These are phyloP conservation scores for Tricharina praecox DNA, from an alignment of 495 filamentous ascomycete species.

Conservation along the genomic window DNA sequence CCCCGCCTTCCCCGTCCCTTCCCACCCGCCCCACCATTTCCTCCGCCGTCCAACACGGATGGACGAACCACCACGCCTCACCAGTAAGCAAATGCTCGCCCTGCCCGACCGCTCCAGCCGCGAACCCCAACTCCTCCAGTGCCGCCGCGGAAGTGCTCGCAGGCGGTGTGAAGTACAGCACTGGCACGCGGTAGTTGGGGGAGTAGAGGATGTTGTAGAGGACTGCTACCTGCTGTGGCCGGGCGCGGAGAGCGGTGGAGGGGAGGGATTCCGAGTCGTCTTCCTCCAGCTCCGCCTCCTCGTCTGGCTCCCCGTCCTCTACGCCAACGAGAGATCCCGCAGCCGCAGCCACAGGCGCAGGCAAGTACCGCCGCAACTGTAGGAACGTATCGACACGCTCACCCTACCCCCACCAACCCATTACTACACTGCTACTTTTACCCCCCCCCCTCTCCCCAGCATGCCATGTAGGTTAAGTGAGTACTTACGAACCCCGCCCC, in stretches of 20 bases:
- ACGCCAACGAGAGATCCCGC: too few species aligned
- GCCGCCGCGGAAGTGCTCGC: not conserved
- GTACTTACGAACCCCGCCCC: too few species aligned
- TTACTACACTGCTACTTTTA: too few species aligned
- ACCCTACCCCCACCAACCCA: too few species aligned
- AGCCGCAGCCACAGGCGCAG: too few species aligned
- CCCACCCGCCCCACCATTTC: conserved; percentile 2
- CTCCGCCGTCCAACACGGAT: conserved; percentile 4
- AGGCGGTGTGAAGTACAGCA: conserved; percentile 3
- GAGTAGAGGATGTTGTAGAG: conserved; percentile 2
- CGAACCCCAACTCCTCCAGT: not conserved
- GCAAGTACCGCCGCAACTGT: too few species aligned
- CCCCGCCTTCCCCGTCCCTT: not conserved
- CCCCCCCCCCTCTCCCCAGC: too few species aligned
- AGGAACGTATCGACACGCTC: too few species aligned
- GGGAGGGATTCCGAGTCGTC: conserved; percentile 6
- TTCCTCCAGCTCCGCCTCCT: not conserved
- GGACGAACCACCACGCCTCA: conserved; percentile 7
- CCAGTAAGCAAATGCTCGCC: conserved; percentile 2
- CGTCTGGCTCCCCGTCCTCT: not conserved
- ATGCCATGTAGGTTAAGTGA: too few species aligned
- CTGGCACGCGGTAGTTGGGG: conserved; percentile 3
- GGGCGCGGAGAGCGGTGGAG: not conserved
- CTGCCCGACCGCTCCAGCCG: not conserved
- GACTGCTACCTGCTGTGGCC: not conserved